Evolutionary conservation across 2,329 filamentous ascomycete species (phyloP), one percentile per base, ranked within the genome.

Genomic region (Aspergillus persii): DNA sequence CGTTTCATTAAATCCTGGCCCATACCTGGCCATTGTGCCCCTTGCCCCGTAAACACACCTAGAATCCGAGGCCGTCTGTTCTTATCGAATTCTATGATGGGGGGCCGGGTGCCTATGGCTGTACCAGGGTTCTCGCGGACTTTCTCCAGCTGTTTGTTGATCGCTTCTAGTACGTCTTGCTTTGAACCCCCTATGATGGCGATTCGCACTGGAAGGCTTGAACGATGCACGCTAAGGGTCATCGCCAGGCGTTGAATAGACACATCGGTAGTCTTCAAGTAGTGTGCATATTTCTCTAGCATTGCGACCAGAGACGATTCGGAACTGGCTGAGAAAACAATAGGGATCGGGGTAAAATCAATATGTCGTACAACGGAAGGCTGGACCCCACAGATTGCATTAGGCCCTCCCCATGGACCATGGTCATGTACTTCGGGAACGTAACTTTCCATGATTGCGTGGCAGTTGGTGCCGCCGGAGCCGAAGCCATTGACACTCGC

Each of bases 401-500:
- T 41, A 9, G 53, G 27, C 18, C 12, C 39, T 54, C 44, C 41
- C 41, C 53, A 48, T 48, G 53, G 53, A 23, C 27, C 41, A 49
- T 36, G 27, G 29, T 39, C 53, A 48, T 49, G 26, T 12, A 48
- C 23, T 49, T 44, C 39, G 18, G 54, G 48, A 6, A 46, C 29
- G 54, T 62, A 62, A 51, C 59, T 60, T 58, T 81, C 77, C 36
- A 82, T 55, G 31, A 82, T 74, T 0, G 66, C 68, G 55, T 76
- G 71, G 0, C 70, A 72, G 59, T 76, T 76, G 2, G 73, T 70
- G n/a, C 74, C 74, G 46, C 73, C 74, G 53, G 71, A 73, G 0
- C 73, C 79, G 60, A 82, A 83, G 12, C 76, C 75, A 59, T 80
- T 81, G 2, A 83, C 73, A 50, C 77, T 78, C 4, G 78, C 79